Conservation (phyloP, 116 monocot genomes). For the Zostera marina region DNA sequence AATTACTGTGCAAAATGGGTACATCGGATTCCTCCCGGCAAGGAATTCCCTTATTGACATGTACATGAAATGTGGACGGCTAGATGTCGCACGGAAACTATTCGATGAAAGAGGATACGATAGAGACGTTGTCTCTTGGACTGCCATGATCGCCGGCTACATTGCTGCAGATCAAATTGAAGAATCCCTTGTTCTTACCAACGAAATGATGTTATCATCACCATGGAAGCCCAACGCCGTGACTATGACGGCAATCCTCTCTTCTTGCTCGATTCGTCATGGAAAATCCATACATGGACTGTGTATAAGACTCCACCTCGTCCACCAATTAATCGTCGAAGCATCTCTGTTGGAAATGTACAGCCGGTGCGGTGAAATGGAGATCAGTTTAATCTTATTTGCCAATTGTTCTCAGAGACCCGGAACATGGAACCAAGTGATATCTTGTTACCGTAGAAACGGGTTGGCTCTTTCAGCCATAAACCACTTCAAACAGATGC, state of each 20-base stretch:
- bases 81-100: constrained; percentile 25
- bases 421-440: constrained; percentile 49
- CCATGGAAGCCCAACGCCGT: constrained; percentile 39
- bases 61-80: constrained; percentile 38
- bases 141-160: constrained; percentile 55
- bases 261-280: constrained; percentile 28
- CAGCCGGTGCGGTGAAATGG: constrained; percentile 19
- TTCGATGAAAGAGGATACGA: constrained; percentile 14
- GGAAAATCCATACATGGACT: constrained; percentile 40
- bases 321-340: constrained; percentile 30
- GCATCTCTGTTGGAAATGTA: constrained; percentile 65
- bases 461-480: constrained; percentile 13
- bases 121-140: constrained; percentile 33
- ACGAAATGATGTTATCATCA: constrained; percentile 21
- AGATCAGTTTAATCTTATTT: constrained; percentile 16
- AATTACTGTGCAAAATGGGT: not conserved
- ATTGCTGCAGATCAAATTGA: constrained; percentile 12
- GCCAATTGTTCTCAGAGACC: constrained; percentile 24
- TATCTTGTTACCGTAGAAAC: constrained; percentile 28
- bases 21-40: constrained; percentile 9
- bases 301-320: constrained; percentile 26
- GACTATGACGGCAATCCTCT: constrained; percentile 37
- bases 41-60: constrained; percentile 39
- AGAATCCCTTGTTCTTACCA: constrained; percentile 23
- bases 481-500: constrained; percentile 31